These are phyloP conservation scores for Casuarina equisetifolia DNA, from an alignment of 306 rosid genomes.

Conservation along the genomic window DNA sequence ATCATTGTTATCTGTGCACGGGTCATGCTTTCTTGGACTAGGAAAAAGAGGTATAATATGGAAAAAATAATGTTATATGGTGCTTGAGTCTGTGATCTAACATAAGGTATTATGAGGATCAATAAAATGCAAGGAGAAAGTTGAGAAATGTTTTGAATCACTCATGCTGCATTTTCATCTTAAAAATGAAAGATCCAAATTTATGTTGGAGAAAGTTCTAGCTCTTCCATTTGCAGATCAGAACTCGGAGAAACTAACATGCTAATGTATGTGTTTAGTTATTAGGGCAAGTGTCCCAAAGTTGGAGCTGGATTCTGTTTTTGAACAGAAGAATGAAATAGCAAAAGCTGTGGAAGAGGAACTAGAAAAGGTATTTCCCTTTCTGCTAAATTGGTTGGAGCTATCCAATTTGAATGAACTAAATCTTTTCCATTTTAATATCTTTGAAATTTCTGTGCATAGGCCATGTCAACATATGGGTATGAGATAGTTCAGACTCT, in stretches of 20 bases:
- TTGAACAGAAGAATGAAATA: slow-evolving; percentile 59
- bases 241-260: slow-evolving; percentile 5
- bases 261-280: slow-evolving; percentile 29
- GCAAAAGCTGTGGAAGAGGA: slow-evolving; percentile 57
- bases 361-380: slow-evolving; percentile 45
- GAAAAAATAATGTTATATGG: neutral
- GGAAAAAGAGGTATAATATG: neutral
- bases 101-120: neutral
- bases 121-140: neutral
- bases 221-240: neutral
- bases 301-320: slow-evolving; percentile 54
- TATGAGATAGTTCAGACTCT: slow-evolving; percentile 57
- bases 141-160: neutral
- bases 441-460: slow-evolving; percentile 14
- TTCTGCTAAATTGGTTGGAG: neutral
- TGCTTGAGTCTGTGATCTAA: neutral
- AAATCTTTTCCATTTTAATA: neutral
- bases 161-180: neutral
- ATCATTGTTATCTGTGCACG: too few relatives aligned
- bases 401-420: neutral
- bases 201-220: neutral
- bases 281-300: slow-evolving; percentile 60
- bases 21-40: neutral
- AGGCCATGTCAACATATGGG: slow-evolving; percentile 62
- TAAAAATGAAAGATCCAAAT: neutral